Evolutionary conservation across 1,284 basidiomycete genomes (phyloP).

Genomic region (Ceratobasidium sp.): DNA sequence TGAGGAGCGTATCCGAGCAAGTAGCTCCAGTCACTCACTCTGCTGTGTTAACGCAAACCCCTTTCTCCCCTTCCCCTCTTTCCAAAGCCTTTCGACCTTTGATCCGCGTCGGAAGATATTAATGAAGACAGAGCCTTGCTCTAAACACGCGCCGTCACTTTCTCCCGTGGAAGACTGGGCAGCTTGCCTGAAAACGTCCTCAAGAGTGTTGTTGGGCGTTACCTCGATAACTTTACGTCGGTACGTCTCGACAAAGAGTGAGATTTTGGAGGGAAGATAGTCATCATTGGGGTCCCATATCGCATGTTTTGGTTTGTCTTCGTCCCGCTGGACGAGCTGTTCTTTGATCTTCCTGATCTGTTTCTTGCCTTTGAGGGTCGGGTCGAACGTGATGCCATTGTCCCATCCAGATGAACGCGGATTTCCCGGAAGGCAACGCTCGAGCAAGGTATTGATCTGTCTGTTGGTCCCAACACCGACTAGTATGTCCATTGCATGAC

Average conservation of each 20-base stretch:
- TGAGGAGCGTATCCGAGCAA: not conserved
- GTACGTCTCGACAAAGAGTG: conserved; percentile 25
- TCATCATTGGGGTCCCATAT: conserved; percentile 11
- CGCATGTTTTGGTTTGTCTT: not conserved
- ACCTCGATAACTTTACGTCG: not conserved
- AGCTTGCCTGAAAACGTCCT: not conserved
- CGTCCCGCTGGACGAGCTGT: not conserved
- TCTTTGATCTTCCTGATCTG: not conserved
- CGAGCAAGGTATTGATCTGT: not conserved
- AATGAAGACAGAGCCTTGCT: conserved; percentile 1
- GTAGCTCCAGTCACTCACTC: not conserved
- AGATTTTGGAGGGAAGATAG: not conserved
- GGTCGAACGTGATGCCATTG: not conserved
- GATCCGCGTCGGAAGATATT: conserved; percentile 8
- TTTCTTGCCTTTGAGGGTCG: not conserved
- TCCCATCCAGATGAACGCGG: not conserved
- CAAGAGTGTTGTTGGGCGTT: not conserved
- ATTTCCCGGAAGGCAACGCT: not conserved
- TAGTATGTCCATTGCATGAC: conserved; percentile 8
- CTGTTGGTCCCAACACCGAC: not conserved
- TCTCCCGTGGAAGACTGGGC: not conserved
- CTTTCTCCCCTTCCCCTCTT: not conserved
- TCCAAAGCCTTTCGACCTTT: conserved; percentile 19
- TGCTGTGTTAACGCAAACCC: conserved; percentile 19
- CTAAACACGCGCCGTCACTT: not conserved